Percentiles rank a stretch among this genome's conserved stretches.
Evolutionary conservation across 805 yeast species (phyloP).

Genomic region (Kuraishia capsulata): DNA sequence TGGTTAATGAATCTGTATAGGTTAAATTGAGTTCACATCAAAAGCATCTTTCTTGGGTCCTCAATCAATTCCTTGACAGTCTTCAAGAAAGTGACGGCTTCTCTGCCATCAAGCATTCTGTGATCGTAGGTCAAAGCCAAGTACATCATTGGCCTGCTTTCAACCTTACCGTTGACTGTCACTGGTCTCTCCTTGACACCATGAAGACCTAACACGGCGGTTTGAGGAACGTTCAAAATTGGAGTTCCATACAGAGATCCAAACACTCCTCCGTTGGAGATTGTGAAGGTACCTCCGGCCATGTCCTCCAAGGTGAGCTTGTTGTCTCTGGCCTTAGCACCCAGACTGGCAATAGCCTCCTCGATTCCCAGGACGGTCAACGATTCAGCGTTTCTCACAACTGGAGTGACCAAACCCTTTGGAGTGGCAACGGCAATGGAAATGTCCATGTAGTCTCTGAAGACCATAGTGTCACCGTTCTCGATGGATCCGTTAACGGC

Average conservation of each 20-base stretch:
- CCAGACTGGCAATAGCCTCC: constrained; percentile 70
- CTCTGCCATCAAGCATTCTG: constrained; percentile 97
- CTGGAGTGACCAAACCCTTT: constrained; percentile 97
- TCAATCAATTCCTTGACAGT: constrained; percentile 94
- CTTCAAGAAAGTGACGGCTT: constrained; percentile 93
- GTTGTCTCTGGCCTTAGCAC: constrained; percentile 93
- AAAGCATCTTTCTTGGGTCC: constrained; percentile 97
- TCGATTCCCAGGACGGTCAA: constrained; percentile 83
- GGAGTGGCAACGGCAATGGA: constrained; percentile 98
- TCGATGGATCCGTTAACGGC: constrained; percentile 94
- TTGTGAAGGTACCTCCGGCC: constrained; percentile 99
- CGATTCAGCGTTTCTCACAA: constrained; percentile 94
- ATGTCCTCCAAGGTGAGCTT: constrained; percentile 95
- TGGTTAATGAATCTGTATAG: no score
- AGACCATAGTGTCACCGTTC: constrained; percentile 84
- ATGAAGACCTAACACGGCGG: constrained; percentile 95
- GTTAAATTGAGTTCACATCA: no score
- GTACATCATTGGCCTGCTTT: constrained; percentile 99
- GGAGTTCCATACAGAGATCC: constrained; percentile 98
- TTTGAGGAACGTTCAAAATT: constrained; percentile 95
- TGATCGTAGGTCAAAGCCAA: constrained; percentile 97
- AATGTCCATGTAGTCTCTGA: constrained; percentile 93
- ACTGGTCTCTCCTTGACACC: constrained; percentile 98
- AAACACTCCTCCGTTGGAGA: constrained; percentile 98
- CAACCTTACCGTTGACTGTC: constrained; percentile 91